phyloP scores from a whole-genome alignment of 371 early-diverging fungal species.

The Capillidium rhysosporum region DNA sequence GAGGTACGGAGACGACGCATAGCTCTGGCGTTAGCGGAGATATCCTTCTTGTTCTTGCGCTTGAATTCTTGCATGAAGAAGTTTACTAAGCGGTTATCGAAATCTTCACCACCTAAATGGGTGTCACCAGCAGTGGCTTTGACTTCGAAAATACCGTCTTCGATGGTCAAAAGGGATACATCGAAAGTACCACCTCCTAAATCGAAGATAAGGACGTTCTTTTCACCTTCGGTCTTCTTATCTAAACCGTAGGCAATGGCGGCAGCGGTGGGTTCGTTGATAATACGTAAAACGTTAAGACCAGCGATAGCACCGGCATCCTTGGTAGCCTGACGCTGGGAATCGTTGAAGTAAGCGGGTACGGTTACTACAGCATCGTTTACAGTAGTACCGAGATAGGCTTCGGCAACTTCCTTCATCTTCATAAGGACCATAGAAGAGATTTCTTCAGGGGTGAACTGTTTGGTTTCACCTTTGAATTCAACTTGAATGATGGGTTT shows the following conservation, averaged over 20 bases:
- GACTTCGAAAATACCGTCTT: conserved; percentile 74
- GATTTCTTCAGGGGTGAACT: conserved; percentile 90
- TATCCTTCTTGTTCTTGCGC: conserved; percentile 48
- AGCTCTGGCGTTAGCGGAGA: conserved; percentile 45
- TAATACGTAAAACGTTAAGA: conserved; percentile 55
- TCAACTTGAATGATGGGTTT: conserved; percentile 63
- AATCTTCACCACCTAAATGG: conserved; percentile 82
- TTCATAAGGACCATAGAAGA: conserved; percentile 87
- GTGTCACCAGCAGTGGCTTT: conserved; percentile 81
- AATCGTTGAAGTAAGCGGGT: conserved; percentile 87
- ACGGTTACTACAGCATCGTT: conserved; percentile 91
- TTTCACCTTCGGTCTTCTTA: conserved; percentile 32
- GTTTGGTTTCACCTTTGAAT: conserved; percentile 75
- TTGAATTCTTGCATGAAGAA: conserved; percentile 56
- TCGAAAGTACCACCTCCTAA: conserved; percentile 95
- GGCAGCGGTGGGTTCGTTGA: conserved; percentile 91
- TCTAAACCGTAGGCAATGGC: conserved; percentile 80
- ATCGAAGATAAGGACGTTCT: conserved; percentile 75
- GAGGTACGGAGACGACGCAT: conserved; percentile 76
- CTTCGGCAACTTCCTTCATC: conserved; percentile 94
- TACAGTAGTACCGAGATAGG: conserved; percentile 81
- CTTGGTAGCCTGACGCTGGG: conserved; percentile 66
- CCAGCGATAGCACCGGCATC: conserved; percentile 64
- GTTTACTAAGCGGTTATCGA: conserved; percentile 71
- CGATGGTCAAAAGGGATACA: conserved; percentile 74